Percentiles rank a stretch among this genome's conserved stretches.
Evolutionary conservation across 805 yeast species (phyloP).

Genomic region (Starmerella kuoi): DNA sequence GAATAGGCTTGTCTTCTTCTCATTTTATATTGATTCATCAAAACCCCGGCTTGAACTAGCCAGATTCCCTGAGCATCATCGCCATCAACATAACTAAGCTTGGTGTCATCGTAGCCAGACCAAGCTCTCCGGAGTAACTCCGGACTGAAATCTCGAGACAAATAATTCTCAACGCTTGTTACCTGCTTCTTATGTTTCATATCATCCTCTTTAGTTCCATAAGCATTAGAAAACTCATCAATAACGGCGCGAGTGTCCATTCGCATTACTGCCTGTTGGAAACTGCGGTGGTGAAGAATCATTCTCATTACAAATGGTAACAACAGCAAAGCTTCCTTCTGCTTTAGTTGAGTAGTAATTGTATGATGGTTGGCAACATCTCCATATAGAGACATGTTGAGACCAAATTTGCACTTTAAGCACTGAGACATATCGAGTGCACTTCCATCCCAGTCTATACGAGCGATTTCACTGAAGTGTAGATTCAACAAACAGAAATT

Average conservation of each 20-base stretch:
- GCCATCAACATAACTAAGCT: slow-evolving; percentile 22
- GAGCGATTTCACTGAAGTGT: slow-evolving; percentile 42
- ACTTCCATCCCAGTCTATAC: slow-evolving; percentile 35
- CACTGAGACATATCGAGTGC: slow-evolving; percentile 67
- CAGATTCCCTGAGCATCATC: slow-evolving; percentile 48
- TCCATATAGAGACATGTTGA: slow-evolving; percentile 40
- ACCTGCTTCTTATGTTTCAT: neutral
- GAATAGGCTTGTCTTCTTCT: slow-evolving; percentile 62
- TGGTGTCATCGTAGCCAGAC: slow-evolving; percentile 6
- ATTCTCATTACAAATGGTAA: slow-evolving; percentile 43
- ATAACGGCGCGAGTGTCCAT: slow-evolving; percentile 56
- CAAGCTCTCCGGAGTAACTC: slow-evolving; percentile 5
- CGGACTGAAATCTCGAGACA: slow-evolving; percentile 12
- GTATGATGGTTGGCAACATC: slow-evolving; percentile 58
- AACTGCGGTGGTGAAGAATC: slow-evolving; percentile 45
- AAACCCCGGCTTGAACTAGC: slow-evolving; percentile 54
- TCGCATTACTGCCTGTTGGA: slow-evolving; percentile 47
- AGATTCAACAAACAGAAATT: slow-evolving; percentile 50
- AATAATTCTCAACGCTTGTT: slow-evolving; percentile 9
- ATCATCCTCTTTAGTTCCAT: neutral
- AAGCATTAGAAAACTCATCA: slow-evolving; percentile 34
- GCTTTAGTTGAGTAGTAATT: slow-evolving; percentile 31
- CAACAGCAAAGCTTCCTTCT: slow-evolving; percentile 32
- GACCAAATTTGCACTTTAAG: slow-evolving; percentile 65
- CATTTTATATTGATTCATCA: slow-evolving; percentile 54